A percentile compares a stretch with the other conserved stretches of the same genome.
These are phyloP conservation scores for Aureoboletus auriporus DNA, from an alignment of 768 basidiomycete species.

Conservation along the genomic window DNA sequence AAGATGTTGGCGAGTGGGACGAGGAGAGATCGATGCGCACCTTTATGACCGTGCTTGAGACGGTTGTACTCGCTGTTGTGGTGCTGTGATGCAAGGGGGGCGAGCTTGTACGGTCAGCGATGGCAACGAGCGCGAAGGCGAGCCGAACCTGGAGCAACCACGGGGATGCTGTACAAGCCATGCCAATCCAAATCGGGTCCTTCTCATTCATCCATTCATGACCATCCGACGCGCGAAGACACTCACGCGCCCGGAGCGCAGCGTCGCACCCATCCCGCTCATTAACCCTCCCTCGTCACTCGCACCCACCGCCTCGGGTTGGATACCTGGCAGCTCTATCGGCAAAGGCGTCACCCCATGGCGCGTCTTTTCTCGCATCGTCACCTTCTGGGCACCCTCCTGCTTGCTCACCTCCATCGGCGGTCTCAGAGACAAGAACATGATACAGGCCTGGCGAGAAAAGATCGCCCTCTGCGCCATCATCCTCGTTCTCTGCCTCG, in stretches of 20 bases:
- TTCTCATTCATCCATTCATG: conserved; percentile 18
- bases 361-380: conserved; percentile 72
- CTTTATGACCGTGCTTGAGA: conserved; percentile 57
- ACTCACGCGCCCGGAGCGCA: conserved; percentile 91
- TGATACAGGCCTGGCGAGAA: conserved; percentile 94
- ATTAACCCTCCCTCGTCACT: conserved; percentile 72
- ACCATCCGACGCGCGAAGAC: conserved; percentile 90
- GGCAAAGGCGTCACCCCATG: conserved; percentile 52
- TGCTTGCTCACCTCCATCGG: conserved; percentile 69
- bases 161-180: too few relatives aligned
- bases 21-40: conserved; percentile 8
- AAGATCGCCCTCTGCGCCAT: conserved; percentile 93
- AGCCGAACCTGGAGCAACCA: conserved; percentile 23
- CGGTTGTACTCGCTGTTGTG: conserved; percentile 69
- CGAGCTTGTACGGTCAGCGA: conserved; percentile 35
- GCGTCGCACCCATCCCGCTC: conserved; percentile 90
- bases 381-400: conserved; percentile 91
- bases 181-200: neutral
- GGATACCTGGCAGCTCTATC: conserved; percentile 31
- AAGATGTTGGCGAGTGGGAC: neutral
- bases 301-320: conserved; percentile 34
- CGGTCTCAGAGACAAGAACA: conserved; percentile 74
- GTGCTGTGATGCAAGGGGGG: conserved; percentile 66
- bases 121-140: too few relatives aligned
- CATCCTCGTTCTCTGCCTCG: conserved; percentile 69